Conservation (phyloP, 2,329 filamentous ascomycete species). For the Diplodia mutila region DNA sequence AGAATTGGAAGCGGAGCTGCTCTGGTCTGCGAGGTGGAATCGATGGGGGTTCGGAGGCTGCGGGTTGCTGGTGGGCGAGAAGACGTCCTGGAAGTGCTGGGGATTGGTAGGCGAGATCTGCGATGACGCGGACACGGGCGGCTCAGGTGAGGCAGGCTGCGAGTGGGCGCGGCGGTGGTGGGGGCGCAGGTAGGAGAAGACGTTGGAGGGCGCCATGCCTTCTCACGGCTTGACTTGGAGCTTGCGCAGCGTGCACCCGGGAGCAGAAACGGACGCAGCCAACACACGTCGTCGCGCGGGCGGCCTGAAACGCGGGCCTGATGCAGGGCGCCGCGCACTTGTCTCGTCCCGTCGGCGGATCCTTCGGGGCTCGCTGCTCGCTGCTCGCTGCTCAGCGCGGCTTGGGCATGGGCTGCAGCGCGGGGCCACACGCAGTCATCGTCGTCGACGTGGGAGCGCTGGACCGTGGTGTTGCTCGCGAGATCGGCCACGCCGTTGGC, state of each 20-base stretch:
- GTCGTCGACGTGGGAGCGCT: not conserved
- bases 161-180: constrained; percentile 46
- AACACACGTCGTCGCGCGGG: constrained; percentile 4
- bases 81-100: constrained; percentile 30
- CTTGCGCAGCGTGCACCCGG: constrained; percentile 1
- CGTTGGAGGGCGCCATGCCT: constrained; percentile 44
- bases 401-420: constrained; percentile 11
- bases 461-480: not conserved
- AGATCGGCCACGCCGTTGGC: not conserved
- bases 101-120: constrained; percentile 33
- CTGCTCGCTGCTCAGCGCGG: constrained; percentile 18
- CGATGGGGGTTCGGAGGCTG: constrained; percentile 35
- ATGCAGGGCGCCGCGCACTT: constrained; percentile 14
- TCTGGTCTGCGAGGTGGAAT: constrained; percentile 34
- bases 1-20: constrained; percentile 35
- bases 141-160: constrained; percentile 40
- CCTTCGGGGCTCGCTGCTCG: not conserved
- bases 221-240: not conserved
- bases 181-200: constrained; percentile 46
- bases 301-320: constrained; percentile 12
- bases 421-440: constrained; percentile 12
- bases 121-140: constrained; percentile 32
- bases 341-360: constrained; percentile 19
- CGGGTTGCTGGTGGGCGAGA: constrained; percentile 8
- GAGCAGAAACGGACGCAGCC: constrained; percentile 15